Percentiles rank a stretch among this genome's conserved stretches.
These are phyloP conservation scores for Penicillium sp. DNA, from an alignment of 2,329 filamentous ascomycete species.

Conservation along the genomic window DNA sequence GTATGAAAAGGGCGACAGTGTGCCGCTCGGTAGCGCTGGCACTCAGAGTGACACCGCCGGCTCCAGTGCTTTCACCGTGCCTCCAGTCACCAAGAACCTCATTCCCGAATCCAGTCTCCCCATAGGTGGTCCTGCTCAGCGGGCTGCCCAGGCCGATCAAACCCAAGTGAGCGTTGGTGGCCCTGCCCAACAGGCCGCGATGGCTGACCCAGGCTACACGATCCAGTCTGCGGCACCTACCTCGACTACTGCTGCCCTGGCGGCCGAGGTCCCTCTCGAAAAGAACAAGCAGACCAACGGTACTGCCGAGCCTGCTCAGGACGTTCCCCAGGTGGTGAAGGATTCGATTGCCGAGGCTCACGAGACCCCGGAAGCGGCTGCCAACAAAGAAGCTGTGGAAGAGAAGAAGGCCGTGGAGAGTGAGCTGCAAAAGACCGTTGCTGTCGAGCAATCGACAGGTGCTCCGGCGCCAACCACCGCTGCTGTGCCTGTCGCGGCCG, in stretches of 20 bases:
- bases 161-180: constrained; percentile 17
- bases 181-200: constrained; percentile 29
- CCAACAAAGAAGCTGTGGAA: constrained; percentile 67
- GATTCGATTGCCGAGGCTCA: constrained; percentile 56
- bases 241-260: constrained; percentile 52
- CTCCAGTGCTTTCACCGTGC: constrained; percentile 53
- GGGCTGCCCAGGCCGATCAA: constrained; percentile 48
- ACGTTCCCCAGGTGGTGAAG: constrained; percentile 51
- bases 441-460: constrained; percentile 41
- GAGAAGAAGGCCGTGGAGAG: constrained; percentile 76
- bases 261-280: constrained; percentile 51
- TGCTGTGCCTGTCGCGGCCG: constrained; percentile 32
- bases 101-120: constrained; percentile 85
- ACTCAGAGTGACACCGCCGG: constrained; percentile 42
- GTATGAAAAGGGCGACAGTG: constrained; percentile 74
- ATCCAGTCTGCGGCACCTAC: constrained; percentile 57
- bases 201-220: constrained; percentile 56
- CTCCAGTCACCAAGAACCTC: constrained; percentile 63
- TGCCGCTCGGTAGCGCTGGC: constrained; percentile 50
- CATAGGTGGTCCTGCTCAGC: constrained; percentile 53
- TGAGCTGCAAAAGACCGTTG: constrained; percentile 65
- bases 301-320: constrained; percentile 26
- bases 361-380: constrained; percentile 70
- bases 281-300: constrained; percentile 31
- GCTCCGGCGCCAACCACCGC: constrained; percentile 46